These are phyloP conservation scores for Umbelopsis sp. DNA, from an alignment of 192 early-diverging fungal species.

Conservation along the genomic window DNA sequence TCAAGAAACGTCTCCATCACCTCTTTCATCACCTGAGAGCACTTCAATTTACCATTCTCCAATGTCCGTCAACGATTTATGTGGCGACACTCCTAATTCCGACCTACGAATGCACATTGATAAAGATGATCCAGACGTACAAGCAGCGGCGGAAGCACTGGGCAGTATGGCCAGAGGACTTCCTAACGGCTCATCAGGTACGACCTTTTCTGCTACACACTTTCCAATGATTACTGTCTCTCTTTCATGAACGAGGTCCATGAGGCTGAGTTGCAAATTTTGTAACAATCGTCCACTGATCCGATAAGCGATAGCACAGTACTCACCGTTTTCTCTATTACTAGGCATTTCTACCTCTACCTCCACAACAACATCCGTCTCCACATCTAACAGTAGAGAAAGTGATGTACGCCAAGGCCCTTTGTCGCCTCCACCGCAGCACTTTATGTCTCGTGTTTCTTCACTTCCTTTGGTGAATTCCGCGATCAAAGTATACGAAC, in stretches of 20 bases:
- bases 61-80: slow-evolving; percentile 15
- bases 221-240: background rate
- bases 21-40: background rate
- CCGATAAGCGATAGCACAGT: slow-evolving; percentile 1
- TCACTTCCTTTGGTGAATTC: slow-evolving; percentile 78
- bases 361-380: background rate
- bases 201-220: background rate
- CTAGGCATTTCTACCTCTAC: background rate
- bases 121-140: slow-evolving; percentile 38
- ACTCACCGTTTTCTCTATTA: background rate
- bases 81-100: slow-evolving; percentile 11
- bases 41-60: background rate
- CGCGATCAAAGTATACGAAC: slow-evolving; percentile 74
- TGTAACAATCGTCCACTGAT: slow-evolving; percentile 10
- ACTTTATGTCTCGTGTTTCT: slow-evolving; percentile 78
- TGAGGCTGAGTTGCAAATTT: slow-evolving; percentile 13
- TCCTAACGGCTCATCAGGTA: slow-evolving; percentile 3
- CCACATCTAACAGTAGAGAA: slow-evolving; percentile 2
- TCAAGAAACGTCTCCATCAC: background rate
- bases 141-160: slow-evolving; percentile 32
- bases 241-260: background rate
- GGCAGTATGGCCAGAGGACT: slow-evolving; percentile 33
- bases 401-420: slow-evolving; percentile 13
- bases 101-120: slow-evolving; percentile 12
- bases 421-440: slow-evolving; percentile 19